Evolutionary conservation across 306 rosid genomes (phyloP), one percentile per base, ranked within the genome.

Genomic region (Rubus parviflorus): DNA sequence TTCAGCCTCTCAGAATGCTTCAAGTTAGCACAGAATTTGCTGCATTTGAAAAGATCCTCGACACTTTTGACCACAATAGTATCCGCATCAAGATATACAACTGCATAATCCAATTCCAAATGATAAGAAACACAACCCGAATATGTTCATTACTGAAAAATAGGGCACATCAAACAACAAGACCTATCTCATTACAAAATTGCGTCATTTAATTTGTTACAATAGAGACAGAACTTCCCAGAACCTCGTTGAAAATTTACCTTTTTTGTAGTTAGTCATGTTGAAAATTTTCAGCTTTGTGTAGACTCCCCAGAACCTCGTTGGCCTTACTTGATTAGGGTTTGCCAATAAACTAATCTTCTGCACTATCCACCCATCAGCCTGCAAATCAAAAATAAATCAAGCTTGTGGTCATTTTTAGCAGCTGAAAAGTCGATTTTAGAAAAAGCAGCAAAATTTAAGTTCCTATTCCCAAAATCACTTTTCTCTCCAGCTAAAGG

Each of bases 1-100:
- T 96, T 96, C 85, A 96, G 84, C 84, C 93, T 88, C 94, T 96
- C 99, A 3, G 99, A 96, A 88, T 96, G 99, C 97, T 96, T 96
- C 88, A 96, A 86, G 82, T 96, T 96, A 49, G 99, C 99, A 76
- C 99, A 96, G 77, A 96, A 96, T 64, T 92, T 92, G 73, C 87
- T 72, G 81, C 98, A 96, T 86, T 96, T 85, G 88, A 96, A 96
- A 73, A 96, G 97, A 91, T 93, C 98, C 58, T 96, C 99, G 49
- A 96, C 83, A 47, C 79, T 89, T 82, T 88, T 89, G 56, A 96
- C 88, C 81, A 96, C 98, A 82, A 96, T 82, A 75, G 99, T 96
- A 73, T 96, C 99, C 78, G 98, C 98, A 48, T 96, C 99, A 19
- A 96, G 96, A 86, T 92, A 96, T 76, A 96, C 97, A 85, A 96